Percentiles rank a stretch among this genome's conserved stretches.
phyloP scores from a whole-genome alignment of 805 yeast genomes.

The Gaillardinia entomophila region DNA sequence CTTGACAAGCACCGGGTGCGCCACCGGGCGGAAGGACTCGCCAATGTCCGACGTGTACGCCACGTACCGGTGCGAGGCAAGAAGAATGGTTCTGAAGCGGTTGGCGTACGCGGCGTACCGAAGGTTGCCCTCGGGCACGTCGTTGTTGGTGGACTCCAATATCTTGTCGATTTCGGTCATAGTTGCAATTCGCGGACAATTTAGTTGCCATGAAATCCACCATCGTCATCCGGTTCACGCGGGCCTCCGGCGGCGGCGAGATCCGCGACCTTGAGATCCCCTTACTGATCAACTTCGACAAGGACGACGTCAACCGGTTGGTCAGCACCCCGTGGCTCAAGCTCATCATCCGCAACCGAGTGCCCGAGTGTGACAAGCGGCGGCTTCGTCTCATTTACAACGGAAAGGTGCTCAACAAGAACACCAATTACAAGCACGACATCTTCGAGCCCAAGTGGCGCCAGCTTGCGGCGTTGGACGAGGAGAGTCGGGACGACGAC shows the following conservation, averaged over 20 bases:
- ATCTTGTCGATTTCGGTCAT: constrained; percentile 3
- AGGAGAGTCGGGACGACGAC: constrained; percentile 1
- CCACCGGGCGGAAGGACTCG: constrained; percentile 80
- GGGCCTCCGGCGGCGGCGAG: constrained; percentile 12
- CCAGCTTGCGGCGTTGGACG: constrained; percentile 8
- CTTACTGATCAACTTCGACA: constrained; percentile 17
- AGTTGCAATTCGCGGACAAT: not conserved
- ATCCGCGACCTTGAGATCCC: constrained; percentile 25
- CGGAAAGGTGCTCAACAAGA: constrained; percentile 59
- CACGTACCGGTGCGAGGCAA: constrained; percentile 74
- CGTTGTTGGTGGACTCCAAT: constrained; percentile 8
- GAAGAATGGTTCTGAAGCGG: constrained; percentile 61
- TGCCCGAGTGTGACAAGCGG: constrained; percentile 28
- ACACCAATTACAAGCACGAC: constrained; percentile 50
- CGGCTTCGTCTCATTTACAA: constrained; percentile 62
- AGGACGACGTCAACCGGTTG: constrained; percentile 25
- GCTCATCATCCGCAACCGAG: constrained; percentile 21
- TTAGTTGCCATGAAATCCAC: constrained; percentile 14
- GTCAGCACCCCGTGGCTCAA: constrained; percentile 27
- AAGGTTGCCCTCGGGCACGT: constrained; percentile 19
- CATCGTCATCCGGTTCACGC: constrained; percentile 27
- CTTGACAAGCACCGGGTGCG: constrained; percentile 60
- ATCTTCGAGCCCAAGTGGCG: constrained; percentile 27
- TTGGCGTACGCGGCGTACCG: constrained; percentile 84
- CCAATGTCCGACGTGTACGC: constrained; percentile 87